phyloP scores from a whole-genome alignment of 2,329 filamentous ascomycete species.

The Aphanoascus verrucosus region DNA sequence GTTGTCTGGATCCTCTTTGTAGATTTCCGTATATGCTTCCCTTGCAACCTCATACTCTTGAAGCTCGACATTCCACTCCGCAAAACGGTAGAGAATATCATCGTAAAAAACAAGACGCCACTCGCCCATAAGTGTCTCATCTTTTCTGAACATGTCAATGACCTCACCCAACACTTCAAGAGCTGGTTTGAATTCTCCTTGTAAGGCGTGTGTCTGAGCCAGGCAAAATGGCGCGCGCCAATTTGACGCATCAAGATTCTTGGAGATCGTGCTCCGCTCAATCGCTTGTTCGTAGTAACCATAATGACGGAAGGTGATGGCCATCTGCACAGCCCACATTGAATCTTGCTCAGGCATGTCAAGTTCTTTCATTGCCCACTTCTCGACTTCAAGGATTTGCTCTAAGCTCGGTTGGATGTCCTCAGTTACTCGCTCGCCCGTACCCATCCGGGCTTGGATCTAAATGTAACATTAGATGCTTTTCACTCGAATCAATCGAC shows the following conservation, averaged over 20 bases:
- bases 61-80: constrained; percentile 9
- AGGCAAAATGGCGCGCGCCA: constrained; percentile 21
- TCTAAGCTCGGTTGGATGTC: constrained; percentile 10
- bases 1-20: constrained; percentile 13
- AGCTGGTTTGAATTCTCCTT: constrained; percentile 9
- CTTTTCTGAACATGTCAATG: constrained; percentile 13
- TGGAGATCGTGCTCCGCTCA: constrained; percentile 17
- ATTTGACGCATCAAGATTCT: constrained; percentile 13
- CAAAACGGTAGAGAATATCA: constrained; percentile 10
- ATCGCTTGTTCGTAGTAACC: constrained; percentile 15
- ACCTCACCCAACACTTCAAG: constrained; percentile 10
- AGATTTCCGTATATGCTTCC: constrained; percentile 12
- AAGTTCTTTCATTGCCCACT: constrained; percentile 15
- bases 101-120: constrained; percentile 11
- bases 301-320: constrained; percentile 16
- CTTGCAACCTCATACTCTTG: constrained; percentile 10
- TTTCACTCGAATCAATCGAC: background rate
- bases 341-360: constrained; percentile 10
- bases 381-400: constrained; percentile 13
- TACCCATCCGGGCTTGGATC: constrained; percentile 11
- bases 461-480: background rate
- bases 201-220: constrained; percentile 13
- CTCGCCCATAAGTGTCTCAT: constrained; percentile 11
- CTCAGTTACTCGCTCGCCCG: background rate
- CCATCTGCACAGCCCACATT: constrained; percentile 18